Percentiles rank a stretch among this genome's conserved stretches.
Evolutionary conservation across 2,329 filamentous ascomycete genomes (phyloP).

Genomic region (Diaporthe nobilis): DNA sequence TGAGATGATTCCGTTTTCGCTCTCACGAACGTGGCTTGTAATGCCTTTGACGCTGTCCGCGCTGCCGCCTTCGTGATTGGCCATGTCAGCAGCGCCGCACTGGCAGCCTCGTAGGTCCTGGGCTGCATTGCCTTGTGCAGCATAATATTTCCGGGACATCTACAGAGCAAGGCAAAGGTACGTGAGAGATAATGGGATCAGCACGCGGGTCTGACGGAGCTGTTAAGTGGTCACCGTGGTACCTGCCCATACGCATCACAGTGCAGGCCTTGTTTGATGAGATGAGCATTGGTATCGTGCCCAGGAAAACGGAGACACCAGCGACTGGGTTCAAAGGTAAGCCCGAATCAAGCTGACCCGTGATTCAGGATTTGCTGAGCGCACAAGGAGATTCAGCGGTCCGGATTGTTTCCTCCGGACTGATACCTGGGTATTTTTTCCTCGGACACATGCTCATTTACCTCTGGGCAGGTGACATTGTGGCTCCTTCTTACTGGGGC

Average conservation of each 20-base stretch:
- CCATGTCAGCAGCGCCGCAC: neutral
- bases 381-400: slow-evolving; percentile 3
- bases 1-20: too few species aligned
- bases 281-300: slow-evolving; percentile 15
- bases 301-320: neutral
- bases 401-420: slow-evolving; percentile 14
- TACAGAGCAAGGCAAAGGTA: slow-evolving; percentile 2
- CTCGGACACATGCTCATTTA: neutral
- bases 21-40: too few species aligned
- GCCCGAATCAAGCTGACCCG: slow-evolving; percentile 4
- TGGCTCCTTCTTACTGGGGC: slow-evolving; percentile 11
- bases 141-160: neutral
- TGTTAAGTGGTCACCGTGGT: slow-evolving; percentile 5
- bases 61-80: neutral
- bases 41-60: too few species aligned
- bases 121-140: neutral
- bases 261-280: slow-evolving; percentile 4
- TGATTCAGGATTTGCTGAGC: neutral
- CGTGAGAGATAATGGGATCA: neutral
- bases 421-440: neutral
- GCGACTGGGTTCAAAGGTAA: slow-evolving; percentile 2
- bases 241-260: slow-evolving; percentile 1
- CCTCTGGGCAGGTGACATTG: slow-evolving; percentile 5
- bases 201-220: neutral
- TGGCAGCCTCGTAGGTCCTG: slow-evolving; percentile 5